Evolutionary conservation across 164 flowering plant species (phyloP), one percentile per base, ranked within the genome.

Genomic region (Vitis riparia): DNA sequence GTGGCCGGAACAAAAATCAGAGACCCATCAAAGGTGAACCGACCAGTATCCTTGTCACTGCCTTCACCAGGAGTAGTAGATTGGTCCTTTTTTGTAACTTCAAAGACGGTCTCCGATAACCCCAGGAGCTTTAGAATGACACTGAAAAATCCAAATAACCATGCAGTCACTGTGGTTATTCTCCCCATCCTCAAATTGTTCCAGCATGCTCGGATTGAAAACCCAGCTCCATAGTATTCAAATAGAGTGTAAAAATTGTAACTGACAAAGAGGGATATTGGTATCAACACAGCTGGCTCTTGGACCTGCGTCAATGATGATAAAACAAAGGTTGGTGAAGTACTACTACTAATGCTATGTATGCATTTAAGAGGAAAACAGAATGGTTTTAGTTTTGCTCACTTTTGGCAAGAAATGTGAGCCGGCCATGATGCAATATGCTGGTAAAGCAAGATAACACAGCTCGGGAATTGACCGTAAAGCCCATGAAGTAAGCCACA

Each of bases 331-430:
- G 27, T 23, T 23, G 27, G 27, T 23, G 27, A 23, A 23, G 27
- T 23, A 23, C 27, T 23, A 23, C 27, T 23, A 23, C 27, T 23
- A 23, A 23, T 23, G 27, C 27, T 23, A 23, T 23, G 27, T 23
- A 23, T 23, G 27, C 27, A 23, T 23, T 23, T 23, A 23, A 23
- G 44, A 32, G 44, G 44, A 32, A 32, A 23, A 32, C 7, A 0
- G 44, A 6, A 32, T 4, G 44, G 44, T 32, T 32, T 4, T 32
- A 32, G n/a, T 0, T 6, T 44, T 12, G 9, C 57, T 74, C 4
- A 80, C 92, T 85, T 82, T 76, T 44, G 96, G 96, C 65, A 91
- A 47, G 75, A 87, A 83, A 65, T 60, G 55, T 0, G 84, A 76
- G 82, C 76, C 72, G 72, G 83, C 60, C 64, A 91, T 55, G 69